Percentiles rank a stretch among this genome's conserved stretches.
phyloP scores from a whole-genome alignment of 345 rosid genomes.

The Orychophragmus violaceus region DNA sequence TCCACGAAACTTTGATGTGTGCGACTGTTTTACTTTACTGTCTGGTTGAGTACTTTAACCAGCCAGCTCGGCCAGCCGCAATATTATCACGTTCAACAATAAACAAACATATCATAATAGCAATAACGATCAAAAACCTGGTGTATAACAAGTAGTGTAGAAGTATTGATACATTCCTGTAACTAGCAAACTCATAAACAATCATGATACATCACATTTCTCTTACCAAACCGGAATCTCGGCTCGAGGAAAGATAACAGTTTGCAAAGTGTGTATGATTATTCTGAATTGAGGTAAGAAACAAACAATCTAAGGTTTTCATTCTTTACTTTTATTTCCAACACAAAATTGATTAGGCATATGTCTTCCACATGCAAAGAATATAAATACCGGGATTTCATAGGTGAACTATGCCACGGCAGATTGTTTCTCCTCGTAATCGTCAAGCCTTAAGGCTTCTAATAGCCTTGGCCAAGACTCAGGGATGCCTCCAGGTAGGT shows the following conservation, averaged over 20 bases:
- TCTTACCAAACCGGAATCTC: neutral
- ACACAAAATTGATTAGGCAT: slow-evolving; percentile 50
- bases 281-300: slow-evolving; percentile 13
- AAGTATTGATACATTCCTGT: slow-evolving; percentile 18
- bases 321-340: slow-evolving; percentile 25
- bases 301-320: neutral
- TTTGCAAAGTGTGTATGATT: slow-evolving; percentile 19
- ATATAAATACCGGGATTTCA: slow-evolving; percentile 29
- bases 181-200: slow-evolving; percentile 17
- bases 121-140: neutral
- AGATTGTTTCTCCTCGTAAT: slow-evolving; percentile 61
- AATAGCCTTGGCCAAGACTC: slow-evolving; percentile 97
- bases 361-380: slow-evolving; percentile 52
- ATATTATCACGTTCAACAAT: neutral
- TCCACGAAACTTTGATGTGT: slow-evolving; percentile 31
- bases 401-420: slow-evolving; percentile 49
- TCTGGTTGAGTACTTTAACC: slow-evolving; percentile 61
- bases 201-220: slow-evolving; percentile 20
- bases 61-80: slow-evolving; percentile 95
- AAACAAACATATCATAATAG: neutral
- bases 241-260: slow-evolving; percentile 4
- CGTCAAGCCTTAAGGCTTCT: slow-evolving; percentile 80
- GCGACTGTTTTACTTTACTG: slow-evolving; percentile 83
- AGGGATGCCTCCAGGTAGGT: slow-evolving; percentile 87
- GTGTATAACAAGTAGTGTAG: neutral